These are phyloP conservation scores for Malassezia slooffiae DNA, from an alignment of 1,284 basidiomycete species.

Conservation along the genomic window DNA sequence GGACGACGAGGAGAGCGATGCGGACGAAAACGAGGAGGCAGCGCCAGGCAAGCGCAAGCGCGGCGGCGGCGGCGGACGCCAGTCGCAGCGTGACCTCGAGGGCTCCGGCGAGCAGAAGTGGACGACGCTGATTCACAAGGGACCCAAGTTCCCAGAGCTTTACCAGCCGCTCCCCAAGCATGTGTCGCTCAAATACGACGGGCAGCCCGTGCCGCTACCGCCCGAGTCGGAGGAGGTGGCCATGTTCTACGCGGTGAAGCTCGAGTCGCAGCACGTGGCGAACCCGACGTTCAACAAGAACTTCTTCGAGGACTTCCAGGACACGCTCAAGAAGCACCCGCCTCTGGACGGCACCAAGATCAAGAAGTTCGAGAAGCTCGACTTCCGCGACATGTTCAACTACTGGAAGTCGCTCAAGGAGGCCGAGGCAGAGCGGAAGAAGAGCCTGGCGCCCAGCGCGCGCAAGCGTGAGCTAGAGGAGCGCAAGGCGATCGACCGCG, in stretches of 20 bases:
- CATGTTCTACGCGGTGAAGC: slow-evolving; percentile 83
- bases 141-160: slow-evolving; percentile 88
- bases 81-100: slow-evolving; percentile 27
- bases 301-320: slow-evolving; percentile 85
- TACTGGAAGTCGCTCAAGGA: slow-evolving; percentile 58
- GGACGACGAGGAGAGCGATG: slow-evolving; percentile 15
- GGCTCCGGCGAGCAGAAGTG: slow-evolving; percentile 55
- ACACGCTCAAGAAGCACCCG: slow-evolving; percentile 66
- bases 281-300: slow-evolving; percentile 84
- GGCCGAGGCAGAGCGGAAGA: slow-evolving; percentile 81
- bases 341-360: slow-evolving; percentile 68
- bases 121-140: slow-evolving; percentile 82
- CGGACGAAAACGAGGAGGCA: slow-evolving; percentile 14
- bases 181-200: slow-evolving; percentile 93
- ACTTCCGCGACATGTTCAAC: slow-evolving; percentile 90
- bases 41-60: slow-evolving; percentile 17
- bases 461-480: slow-evolving; percentile 61
- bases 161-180: slow-evolving; percentile 73
- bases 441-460: slow-evolving; percentile 57
- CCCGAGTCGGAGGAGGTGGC: slow-evolving; percentile 90
- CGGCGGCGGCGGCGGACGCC: slow-evolving; percentile 13
- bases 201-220: slow-evolving; percentile 66
- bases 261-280: slow-evolving; percentile 85
- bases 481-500: slow-evolving; percentile 72
- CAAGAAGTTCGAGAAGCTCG: slow-evolving; percentile 66